Evolutionary conservation across 306 rosid species (phyloP).

Genomic region (Hippophae rhamnoides): DNA sequence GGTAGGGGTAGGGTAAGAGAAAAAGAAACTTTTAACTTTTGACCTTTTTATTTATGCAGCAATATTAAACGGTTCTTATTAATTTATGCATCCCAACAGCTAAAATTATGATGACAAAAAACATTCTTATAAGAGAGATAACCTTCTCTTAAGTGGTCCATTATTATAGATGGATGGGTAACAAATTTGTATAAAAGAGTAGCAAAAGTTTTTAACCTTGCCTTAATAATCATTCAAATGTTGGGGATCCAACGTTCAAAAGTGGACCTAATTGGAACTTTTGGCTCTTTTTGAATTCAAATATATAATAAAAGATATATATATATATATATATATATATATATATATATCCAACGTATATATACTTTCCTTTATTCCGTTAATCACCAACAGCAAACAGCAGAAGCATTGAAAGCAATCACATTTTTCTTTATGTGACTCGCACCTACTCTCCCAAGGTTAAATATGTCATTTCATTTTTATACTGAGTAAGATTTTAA

Average conservation of each 20-base stretch:
- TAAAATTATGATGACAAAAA: too few species aligned
- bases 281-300: slow-evolving; percentile 34
- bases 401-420: slow-evolving; percentile 11
- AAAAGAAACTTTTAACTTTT: too few species aligned
- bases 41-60: too few species aligned
- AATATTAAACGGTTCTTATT: too few species aligned
- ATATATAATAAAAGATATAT: too few species aligned
- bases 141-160: slow-evolving; percentile 40
- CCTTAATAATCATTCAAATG: slow-evolving; percentile 41
- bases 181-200: slow-evolving; percentile 34
- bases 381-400: slow-evolving; percentile 22
- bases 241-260: slow-evolving; percentile 78
- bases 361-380: slow-evolving; percentile 26
- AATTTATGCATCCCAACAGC: too few species aligned
- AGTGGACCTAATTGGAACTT: slow-evolving; percentile 19
- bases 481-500: background rate
- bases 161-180: slow-evolving; percentile 35
- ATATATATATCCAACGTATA: slow-evolving; percentile 15
- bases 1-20: too few species aligned
- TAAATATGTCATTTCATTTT: slow-evolving; percentile 9
- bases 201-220: slow-evolving; percentile 27
- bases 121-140: slow-evolving; percentile 25
- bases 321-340: background rate
- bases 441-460: background rate
- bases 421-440: background rate